Base-by-base conservation (phyloP, 352 stramenopile genomes). In the Phytopythium cucurbitacearum region DNA sequence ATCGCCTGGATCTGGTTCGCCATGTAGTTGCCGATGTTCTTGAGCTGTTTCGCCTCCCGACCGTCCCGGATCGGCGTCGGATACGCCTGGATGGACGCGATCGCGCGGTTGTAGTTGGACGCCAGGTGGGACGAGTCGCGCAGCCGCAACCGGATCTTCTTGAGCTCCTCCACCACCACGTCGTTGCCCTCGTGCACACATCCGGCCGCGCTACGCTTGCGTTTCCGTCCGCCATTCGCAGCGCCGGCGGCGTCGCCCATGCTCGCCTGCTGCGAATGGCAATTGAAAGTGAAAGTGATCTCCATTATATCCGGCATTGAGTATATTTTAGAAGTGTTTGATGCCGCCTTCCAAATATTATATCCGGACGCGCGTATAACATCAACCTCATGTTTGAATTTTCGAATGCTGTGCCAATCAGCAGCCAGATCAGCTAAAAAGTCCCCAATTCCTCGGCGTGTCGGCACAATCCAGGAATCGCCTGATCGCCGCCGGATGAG, bases 21-120 rank as follows among this genome's bases (percentile, higher is more conserved):
- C 54, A 94, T 73, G 67, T 91, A 94, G 60, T 91, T 94, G 64
- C 85, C 85, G 15, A 94, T 80, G 57, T 89, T 73, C 40, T 65
- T 61, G 37, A 94, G 65, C 55, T 73, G 57, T 57, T 87, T 90
- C 57, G 85, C 85, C 51, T 92, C 66, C 2, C 54, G 52, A 5
- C 62, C 82, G 40, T 66, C 80, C 28, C 62, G 65, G 36, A 94
- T 65, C 9, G 56, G 53, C 48, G 67, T 56, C 0, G 56, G 44
- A 48, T 87, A 66, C 41, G 72, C 59, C 48, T 84, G 84, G n/a
- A 94, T 59, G 42, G 79, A 90, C 34, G 65, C 48, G 48, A 94
- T 88, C 6, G 85, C 85, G 48, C 80, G 81, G 8, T 47, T 55
- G 58, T 89, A 92, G 54, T 86, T 92, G 16, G 56, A 67, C 1